Evolutionary conservation across 805 yeast species (phyloP), one percentile per base, ranked within the genome.

Genomic region (Gaillardinia entomophila): DNA sequence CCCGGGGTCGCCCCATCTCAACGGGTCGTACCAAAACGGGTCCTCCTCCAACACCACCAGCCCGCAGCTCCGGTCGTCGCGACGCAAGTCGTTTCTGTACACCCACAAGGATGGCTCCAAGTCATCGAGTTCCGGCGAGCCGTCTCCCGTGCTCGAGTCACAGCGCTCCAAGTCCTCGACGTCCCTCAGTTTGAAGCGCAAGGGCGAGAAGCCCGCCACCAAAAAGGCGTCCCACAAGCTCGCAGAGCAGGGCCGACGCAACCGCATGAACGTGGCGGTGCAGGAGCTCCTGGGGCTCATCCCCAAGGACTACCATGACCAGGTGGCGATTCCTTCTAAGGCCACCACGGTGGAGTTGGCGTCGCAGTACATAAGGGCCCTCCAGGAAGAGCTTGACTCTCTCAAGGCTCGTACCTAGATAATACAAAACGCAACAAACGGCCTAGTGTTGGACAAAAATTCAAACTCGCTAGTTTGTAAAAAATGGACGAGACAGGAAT

Each of bases 281-380:
- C 77, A 76, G 27, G 95, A 85, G 27, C 63, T 90, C 37, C 79
- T 81, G 6, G 47, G 65, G 7, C 58, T 87, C 40, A 70, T 90
- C 15, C 94, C 95, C 0, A 74, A 78, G 4, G 55, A 56, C 16
- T 62, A 77, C 46, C 75, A 71, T 35, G 81, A 74, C 23, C 68
- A 74, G 11, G 73, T 75, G 11, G 43, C 65, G 3, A 79, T 84
- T 22, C 94, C 94, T 1, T 81, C 94, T 17, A 90, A 90, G 51
- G 97, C 97, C 2, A 88, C 95, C 2, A 90, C 97, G 0, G 96
- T 92, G 3, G 98, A 90, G 55, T 65, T 87, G 49, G 96, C 96
- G 0, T 77, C 83, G 16, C 62, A 62, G 15, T 85, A 83, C 51
- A 88, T 90, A 23, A 38, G 52, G 24, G 60, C 54, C 12, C 49